Evolutionary conservation across 192 early-diverging fungal species (phyloP).

Genomic region (Linnemannia hyalina): DNA sequence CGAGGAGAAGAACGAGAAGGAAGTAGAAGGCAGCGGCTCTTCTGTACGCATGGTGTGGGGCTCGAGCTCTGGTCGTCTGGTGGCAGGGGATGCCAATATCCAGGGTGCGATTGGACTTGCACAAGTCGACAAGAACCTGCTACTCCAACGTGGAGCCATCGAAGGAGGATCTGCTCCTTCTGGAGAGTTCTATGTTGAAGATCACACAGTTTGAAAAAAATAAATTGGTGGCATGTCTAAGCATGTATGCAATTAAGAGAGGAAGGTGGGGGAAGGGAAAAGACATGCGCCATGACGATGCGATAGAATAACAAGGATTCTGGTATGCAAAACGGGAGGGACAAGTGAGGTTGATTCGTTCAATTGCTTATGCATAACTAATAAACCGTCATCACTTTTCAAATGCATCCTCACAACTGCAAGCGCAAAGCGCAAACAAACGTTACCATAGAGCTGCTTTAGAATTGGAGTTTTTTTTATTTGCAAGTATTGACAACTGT

Average conservation of each 20-base stretch:
- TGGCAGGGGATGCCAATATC: not conserved
- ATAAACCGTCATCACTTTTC: too few species aligned
- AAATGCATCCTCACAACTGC: too few species aligned
- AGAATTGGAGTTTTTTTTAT: not conserved
- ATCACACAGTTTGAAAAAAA: not conserved
- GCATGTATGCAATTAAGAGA: not conserved
- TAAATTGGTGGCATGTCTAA: not conserved
- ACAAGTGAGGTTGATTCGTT: too few species aligned
- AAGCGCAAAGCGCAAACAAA: too few species aligned
- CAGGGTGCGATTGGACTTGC: not conserved
- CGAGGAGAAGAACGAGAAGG: not conserved
- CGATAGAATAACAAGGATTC: too few species aligned
- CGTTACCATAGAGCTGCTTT: not conserved
- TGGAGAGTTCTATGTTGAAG: not conserved
- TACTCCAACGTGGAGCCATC: not conserved
- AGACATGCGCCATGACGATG: too few species aligned
- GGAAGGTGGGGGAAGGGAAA: not conserved
- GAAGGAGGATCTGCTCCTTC: not conserved
- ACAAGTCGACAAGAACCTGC: not conserved
- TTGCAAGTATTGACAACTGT: constrained; percentile 3
- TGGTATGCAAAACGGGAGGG: too few species aligned
- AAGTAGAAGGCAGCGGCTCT: not conserved
- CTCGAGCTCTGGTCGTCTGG: not conserved
- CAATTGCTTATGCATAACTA: too few species aligned
- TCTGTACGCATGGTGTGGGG: not conserved